phyloP scores from a whole-genome alignment of 2,329 filamentous ascomycete genomes.

The Paraconiothyrium brasiliense region DNA sequence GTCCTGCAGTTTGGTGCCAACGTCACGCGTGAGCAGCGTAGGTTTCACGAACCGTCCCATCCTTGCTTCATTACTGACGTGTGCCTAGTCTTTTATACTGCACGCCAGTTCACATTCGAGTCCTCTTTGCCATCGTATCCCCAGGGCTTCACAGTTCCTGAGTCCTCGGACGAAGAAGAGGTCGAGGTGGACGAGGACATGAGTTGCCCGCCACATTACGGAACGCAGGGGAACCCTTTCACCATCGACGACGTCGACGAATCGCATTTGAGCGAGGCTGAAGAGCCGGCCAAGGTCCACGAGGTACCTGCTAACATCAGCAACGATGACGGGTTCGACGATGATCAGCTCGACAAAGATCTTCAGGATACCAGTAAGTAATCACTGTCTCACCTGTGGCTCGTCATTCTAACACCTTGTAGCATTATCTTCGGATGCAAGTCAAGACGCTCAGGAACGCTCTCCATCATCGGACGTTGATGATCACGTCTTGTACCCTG shows the following conservation, averaged over 20 bases:
- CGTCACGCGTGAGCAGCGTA: conserved; percentile 47
- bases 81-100: conserved; percentile 39
- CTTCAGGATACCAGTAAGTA: conserved; percentile 17
- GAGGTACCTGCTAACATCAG: conserved; percentile 19
- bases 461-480: conserved; percentile 7
- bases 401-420: not conserved
- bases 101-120: conserved; percentile 44
- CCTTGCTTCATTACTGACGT: conserved; percentile 20
- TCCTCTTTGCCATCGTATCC: conserved; percentile 30
- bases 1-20: conserved; percentile 48
- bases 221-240: conserved; percentile 41
- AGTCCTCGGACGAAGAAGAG: conserved; percentile 36
- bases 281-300: not conserved
- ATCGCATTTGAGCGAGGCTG: no score
- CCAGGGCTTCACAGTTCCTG: conserved; percentile 45
- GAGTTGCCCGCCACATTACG: conserved; percentile 22
- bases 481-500: not conserved
- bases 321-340: conserved; percentile 19
- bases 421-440: not conserved
- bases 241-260: conserved; percentile 42
- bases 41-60: conserved; percentile 13
- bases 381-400: not conserved
- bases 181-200: conserved; percentile 16
- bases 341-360: conserved; percentile 18
- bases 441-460: conserved; percentile 1